Conservation (phyloP, 129 eudicot genomes). For the Escallonia rubra region DNA sequence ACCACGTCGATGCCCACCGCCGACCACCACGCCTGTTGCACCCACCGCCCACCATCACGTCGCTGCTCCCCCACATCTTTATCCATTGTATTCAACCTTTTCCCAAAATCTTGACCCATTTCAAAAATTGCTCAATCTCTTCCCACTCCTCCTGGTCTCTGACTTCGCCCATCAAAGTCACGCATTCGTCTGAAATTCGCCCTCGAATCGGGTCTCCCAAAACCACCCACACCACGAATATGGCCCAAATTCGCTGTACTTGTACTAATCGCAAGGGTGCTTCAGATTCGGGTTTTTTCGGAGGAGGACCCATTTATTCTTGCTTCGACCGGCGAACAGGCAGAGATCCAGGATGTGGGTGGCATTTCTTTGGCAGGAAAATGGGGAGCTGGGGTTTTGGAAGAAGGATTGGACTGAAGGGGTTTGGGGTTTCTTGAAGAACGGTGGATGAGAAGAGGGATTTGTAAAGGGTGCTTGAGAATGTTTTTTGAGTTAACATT, state of each 20-base stretch:
- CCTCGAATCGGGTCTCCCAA: constrained; percentile 91
- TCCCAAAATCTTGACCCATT: constrained; percentile 70
- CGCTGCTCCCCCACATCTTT: constrained; percentile 43
- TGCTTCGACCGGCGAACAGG: constrained; percentile 86
- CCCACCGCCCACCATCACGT: no score
- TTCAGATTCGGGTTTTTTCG: constrained; percentile 78
- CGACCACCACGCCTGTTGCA: no score
- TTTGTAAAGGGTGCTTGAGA: constrained; percentile 43
- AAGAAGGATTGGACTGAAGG: constrained; percentile 9
- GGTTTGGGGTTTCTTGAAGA: constrained; percentile 19
- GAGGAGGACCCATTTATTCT: constrained; percentile 43
- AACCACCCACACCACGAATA: constrained; percentile 99
- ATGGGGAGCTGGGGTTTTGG: constrained; percentile 14
- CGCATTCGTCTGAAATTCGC: constrained; percentile 63
- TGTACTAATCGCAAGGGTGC: constrained; percentile 95
- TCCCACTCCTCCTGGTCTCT: constrained; percentile 96
- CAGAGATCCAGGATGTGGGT: constrained; percentile 40
- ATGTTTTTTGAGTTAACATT: constrained; percentile 24
- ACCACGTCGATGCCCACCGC: no score
- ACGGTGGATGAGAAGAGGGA: constrained; percentile 27
- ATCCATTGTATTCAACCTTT: constrained; percentile 46
- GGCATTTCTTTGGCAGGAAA: constrained; percentile 21
- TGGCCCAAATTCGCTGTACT: constrained; percentile 91
- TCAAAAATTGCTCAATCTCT: constrained; percentile 74
- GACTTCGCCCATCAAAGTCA: constrained; percentile 67